A percentile compares a stretch with the other conserved stretches of the same genome.
Conservation (phyloP, 176 grass and related monocot species). For the Tillandsia fasciculata region DNA sequence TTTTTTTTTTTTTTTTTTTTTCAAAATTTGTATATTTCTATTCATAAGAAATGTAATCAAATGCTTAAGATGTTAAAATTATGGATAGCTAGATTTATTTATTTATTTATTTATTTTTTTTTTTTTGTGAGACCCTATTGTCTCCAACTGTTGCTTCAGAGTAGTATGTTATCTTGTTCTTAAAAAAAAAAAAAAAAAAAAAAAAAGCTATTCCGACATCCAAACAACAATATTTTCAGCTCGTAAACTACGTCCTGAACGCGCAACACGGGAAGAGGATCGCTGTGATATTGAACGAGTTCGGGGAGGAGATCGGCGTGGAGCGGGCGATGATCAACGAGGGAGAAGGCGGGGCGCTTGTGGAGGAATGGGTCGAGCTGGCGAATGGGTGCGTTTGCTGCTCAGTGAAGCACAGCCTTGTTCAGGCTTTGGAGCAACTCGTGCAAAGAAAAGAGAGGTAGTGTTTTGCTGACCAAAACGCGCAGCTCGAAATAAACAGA, state of each 20-base stretch:
- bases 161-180: no score
- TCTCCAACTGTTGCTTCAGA: no score
- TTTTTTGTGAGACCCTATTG: no score
- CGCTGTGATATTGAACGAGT: slow-evolving; percentile 86
- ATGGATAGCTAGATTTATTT: no score
- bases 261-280: slow-evolving; percentile 80
- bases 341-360: slow-evolving; percentile 69
- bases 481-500: no score
- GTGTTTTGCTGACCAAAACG: background rate
- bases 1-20: no score
- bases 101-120: no score
- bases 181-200: no score
- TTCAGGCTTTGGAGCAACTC: slow-evolving; percentile 94
- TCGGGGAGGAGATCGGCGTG: slow-evolving; percentile 89
- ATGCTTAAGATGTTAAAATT: no score
- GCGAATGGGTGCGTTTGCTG: slow-evolving; percentile 97
- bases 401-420: slow-evolving; percentile 86
- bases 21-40: no score
- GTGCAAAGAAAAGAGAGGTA: slow-evolving; percentile 83
- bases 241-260: slow-evolving; percentile 84
- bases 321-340: slow-evolving; percentile 98
- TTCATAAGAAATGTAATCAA: no score
- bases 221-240: slow-evolving; percentile 16
- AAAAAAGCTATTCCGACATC: no score
- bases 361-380: slow-evolving; percentile 96